phyloP scores from a whole-genome alignment of 2,329 filamentous ascomycete species.

The Fonsecaea pedrosoi region DNA sequence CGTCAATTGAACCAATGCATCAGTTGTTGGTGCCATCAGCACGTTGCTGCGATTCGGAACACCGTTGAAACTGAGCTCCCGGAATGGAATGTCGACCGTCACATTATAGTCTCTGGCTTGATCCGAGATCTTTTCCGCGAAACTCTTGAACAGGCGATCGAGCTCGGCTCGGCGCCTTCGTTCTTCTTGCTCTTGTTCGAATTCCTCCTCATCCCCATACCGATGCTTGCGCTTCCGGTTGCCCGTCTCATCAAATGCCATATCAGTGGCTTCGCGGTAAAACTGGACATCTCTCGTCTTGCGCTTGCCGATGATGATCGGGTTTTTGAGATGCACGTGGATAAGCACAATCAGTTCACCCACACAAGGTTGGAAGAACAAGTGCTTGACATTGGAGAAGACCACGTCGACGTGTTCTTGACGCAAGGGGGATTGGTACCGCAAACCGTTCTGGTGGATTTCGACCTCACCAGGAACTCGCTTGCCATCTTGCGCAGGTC shows the following conservation, averaged over 20 bases:
- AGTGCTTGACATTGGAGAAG: constrained; percentile 97
- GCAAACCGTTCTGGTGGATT: constrained; percentile 98
- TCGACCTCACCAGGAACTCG: constrained; percentile 94
- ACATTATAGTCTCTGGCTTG: constrained; percentile 89
- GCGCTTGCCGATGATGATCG: constrained; percentile 97
- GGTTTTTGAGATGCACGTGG: constrained; percentile 96
- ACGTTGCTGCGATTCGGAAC: constrained; percentile 96
- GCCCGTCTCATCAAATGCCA: constrained; percentile 97
- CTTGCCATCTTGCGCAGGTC: constrained; percentile 94
- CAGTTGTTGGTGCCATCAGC: constrained; percentile 92
- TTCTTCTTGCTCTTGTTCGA: constrained; percentile 97
- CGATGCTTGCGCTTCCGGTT: constrained; percentile 97
- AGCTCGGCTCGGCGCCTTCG: constrained; percentile 87
- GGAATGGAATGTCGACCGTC: constrained; percentile 94
- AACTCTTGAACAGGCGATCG: constrained; percentile 93
- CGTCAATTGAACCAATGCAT: constrained; percentile 94
- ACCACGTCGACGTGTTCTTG: constrained; percentile 89
- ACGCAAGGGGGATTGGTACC: constrained; percentile 83
- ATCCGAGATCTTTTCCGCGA: constrained; percentile 96
- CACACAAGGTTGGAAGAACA: constrained; percentile 98
- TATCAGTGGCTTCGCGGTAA: constrained; percentile 96
- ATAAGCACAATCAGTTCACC: constrained; percentile 98
- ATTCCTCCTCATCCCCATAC: constrained; percentile 97
- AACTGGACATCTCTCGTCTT: constrained; percentile 99
- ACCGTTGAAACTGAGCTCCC: constrained; percentile 94